Conservation (phyloP, 768 basidiomycete genomes). For the Leccinum truebloodii region DNA sequence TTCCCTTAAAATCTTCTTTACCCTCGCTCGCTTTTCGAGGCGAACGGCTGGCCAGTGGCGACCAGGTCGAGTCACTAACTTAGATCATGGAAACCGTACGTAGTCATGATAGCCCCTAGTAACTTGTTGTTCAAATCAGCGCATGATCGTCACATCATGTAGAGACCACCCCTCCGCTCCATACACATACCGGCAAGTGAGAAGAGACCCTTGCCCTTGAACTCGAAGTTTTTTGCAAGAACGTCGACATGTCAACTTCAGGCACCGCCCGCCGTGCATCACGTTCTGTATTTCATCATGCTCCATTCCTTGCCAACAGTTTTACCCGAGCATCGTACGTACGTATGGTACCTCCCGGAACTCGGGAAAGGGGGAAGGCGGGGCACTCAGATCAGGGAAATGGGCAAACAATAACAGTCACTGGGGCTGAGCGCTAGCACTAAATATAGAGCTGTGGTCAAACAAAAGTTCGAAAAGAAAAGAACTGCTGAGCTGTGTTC, state of each 20-base stretch:
- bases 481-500: neutral
- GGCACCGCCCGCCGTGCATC: neutral
- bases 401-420: neutral
- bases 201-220: neutral
- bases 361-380: neutral
- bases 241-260: neutral
- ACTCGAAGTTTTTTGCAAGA: neutral
- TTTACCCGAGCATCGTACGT: neutral
- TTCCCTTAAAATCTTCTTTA: too few relatives aligned
- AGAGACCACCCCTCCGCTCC: neutral
- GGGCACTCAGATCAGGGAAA: neutral
- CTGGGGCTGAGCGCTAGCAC: neutral
- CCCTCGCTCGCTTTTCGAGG: too few relatives aligned
- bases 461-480: neutral
- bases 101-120: too few relatives aligned
- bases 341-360: neutral
- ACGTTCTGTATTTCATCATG: neutral
- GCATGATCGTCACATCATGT: neutral
- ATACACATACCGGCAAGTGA: neutral
- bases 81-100: too few relatives aligned
- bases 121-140: too few relatives aligned
- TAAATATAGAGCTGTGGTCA: neutral
- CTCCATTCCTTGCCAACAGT: neutral
- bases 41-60: too few relatives aligned
- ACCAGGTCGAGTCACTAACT: too few relatives aligned